A percentile compares a stretch with the other conserved stretches of the same genome.
Conservation (phyloP, 2,329 filamentous ascomycete genomes). For the Atkinsonella texensis region DNA sequence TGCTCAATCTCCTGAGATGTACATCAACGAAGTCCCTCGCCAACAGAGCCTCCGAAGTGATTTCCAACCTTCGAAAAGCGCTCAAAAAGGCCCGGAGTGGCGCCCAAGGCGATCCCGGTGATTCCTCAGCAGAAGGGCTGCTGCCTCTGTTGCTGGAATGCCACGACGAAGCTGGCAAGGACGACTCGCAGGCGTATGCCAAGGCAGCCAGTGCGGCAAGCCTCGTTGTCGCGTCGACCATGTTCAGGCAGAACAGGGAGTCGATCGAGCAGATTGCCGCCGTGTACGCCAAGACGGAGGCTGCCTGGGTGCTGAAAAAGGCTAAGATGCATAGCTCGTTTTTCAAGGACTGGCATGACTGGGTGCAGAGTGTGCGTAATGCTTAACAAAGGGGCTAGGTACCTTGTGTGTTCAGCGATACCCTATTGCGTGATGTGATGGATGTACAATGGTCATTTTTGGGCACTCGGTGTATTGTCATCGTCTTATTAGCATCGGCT, state of each 20-base stretch:
- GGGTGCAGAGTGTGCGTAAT: slow-evolving; percentile 44
- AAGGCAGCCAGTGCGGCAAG: slow-evolving; percentile 64
- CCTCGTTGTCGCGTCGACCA: slow-evolving; percentile 50
- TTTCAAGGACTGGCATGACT: slow-evolving; percentile 64
- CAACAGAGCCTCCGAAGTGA: slow-evolving; percentile 58
- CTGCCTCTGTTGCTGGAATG: slow-evolving; percentile 51
- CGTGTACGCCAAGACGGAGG: slow-evolving; percentile 52
- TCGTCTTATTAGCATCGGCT: too few relatives aligned
- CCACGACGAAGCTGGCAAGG: slow-evolving; percentile 54
- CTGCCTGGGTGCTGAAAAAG: slow-evolving; percentile 43
- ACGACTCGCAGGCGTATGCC: slow-evolving; percentile 57
- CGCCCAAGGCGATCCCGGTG: slow-evolving; percentile 13
- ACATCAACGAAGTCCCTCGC: slow-evolving; percentile 66
- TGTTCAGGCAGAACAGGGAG: slow-evolving; percentile 42
- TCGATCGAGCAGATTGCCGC: slow-evolving; percentile 43
- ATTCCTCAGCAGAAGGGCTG: slow-evolving; percentile 25
- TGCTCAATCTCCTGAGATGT: slow-evolving; percentile 65
- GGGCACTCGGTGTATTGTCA: too few relatives aligned
- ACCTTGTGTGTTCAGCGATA: neutral
- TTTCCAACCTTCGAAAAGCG: slow-evolving; percentile 60
- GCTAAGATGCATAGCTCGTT: slow-evolving; percentile 51
- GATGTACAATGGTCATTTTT: too few relatives aligned
- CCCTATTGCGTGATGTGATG: neutral
- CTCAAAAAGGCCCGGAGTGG: slow-evolving; percentile 42
- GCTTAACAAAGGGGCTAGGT: neutral